Evolutionary conservation across 2,329 filamentous ascomycete species (phyloP), one percentile per base, ranked within the genome.

Genomic region (Apiospora aurea): DNA sequence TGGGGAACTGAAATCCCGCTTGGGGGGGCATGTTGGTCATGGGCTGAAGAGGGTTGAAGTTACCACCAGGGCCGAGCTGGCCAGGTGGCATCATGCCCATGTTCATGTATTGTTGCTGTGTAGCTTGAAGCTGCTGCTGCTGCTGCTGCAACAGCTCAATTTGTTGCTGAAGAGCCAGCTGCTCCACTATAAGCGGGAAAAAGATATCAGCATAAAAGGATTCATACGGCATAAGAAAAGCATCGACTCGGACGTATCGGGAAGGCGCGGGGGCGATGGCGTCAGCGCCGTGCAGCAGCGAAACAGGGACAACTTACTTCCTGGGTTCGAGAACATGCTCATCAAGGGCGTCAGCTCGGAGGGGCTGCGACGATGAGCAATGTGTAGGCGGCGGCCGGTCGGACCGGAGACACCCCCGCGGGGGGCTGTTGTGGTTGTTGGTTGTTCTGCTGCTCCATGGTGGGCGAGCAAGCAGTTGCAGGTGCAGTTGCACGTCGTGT

Each of bases 141-240:
- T 98, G 96, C 83, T 97, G 95, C 86, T 98, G 96, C 80, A 98
- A 89, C 81, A 97, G 89, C 85, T 98, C 96, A 80, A 98, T 98
- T 85, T 98, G 96, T 87, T 98, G 96, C 86, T 97, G 95, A 82
- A 98, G 95, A 81, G 94, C 94, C 81, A 97, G 90, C 89, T 98
- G 95, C 87, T 98, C 96, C 94, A 98, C 95, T 97, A 51, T 16
- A 41, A 29, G 46, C 24, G 46, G 29, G 29, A 13, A 43, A 29
- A n/a, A 21, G 14, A 29, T 47, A 69, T 69, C 34, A 69, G 67
- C 11, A 69, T 70, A 74, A 81, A 74, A 80, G 78, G 72, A 8
- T 29, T 41, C 68, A 34, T 46, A 69, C 16, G 21, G 7, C 67
- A 38, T 49, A 69, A 66, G 67, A 53, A 21, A 49, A 70, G 67